Evolutionary conservation across 345 rosid genomes (phyloP).

Genomic region (Pugionium dolabratum): DNA sequence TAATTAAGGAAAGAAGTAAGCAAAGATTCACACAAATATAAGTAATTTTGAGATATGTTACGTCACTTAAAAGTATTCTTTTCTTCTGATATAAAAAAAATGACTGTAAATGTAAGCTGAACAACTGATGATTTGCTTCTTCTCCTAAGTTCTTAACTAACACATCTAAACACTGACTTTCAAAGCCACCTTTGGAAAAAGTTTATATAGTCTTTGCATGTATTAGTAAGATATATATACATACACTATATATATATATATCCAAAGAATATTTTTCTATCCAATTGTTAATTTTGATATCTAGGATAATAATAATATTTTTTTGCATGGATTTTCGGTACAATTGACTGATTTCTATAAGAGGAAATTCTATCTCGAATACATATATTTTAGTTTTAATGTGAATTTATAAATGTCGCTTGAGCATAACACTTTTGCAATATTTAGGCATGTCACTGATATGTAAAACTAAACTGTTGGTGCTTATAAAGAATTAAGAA

Average conservation of each 20-base stretch:
- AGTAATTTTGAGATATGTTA: constrained; percentile 27
- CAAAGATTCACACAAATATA: neutral
- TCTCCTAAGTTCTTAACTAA: constrained; percentile 72
- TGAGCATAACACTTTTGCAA: too few relatives aligned
- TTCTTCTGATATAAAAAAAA: constrained; percentile 19
- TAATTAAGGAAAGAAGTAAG: constrained; percentile 8
- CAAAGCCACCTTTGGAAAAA: constrained; percentile 32
- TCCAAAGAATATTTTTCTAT: neutral
- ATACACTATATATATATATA: constrained; percentile 2
- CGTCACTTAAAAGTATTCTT: constrained; percentile 24
- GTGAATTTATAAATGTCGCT: too few relatives aligned
- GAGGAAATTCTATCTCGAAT: too few relatives aligned
- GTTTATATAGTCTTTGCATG: too few relatives aligned
- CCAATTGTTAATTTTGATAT: neutral
- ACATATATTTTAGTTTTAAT: too few relatives aligned
- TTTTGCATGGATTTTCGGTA: too few relatives aligned
- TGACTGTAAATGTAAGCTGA: constrained; percentile 36
- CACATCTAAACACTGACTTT: constrained; percentile 77
- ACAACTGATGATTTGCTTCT: constrained; percentile 47
- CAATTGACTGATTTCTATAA: too few relatives aligned
- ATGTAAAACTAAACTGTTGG: neutral
- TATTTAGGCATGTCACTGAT: too few relatives aligned
- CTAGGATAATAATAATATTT: neutral
- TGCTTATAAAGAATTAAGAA: constrained; percentile 18
- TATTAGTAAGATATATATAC: constrained; percentile 1